These are phyloP conservation scores for Exophiala alcalophila DNA, from an alignment of 2,329 filamentous ascomycete genomes.

Conservation along the genomic window DNA sequence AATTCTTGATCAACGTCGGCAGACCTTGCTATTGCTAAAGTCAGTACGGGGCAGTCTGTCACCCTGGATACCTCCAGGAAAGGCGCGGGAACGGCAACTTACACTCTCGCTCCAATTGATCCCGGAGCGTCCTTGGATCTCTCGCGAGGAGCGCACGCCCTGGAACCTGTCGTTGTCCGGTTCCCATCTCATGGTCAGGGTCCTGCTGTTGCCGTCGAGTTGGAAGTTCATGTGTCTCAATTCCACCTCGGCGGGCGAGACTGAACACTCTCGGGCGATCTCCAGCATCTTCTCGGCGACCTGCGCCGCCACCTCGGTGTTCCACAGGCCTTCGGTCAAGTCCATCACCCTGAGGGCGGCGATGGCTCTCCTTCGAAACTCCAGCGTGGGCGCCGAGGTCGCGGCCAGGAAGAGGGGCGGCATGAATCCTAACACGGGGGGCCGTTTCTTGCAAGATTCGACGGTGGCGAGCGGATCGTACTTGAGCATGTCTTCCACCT, in stretches of 20 bases:
- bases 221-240: slow-evolving; percentile 8
- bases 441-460: slow-evolving; percentile 5
- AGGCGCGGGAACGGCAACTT: neutral
- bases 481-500: slow-evolving; percentile 20
- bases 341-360: slow-evolving; percentile 10
- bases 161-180: slow-evolving; percentile 4
- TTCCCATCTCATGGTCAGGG: slow-evolving; percentile 10
- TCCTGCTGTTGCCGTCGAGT: slow-evolving; percentile 1
- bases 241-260: slow-evolving; percentile 1
- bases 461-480: slow-evolving; percentile 5
- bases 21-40: slow-evolving; percentile 1
- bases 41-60: no score
- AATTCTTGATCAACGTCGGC: slow-evolving; percentile 5
- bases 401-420: slow-evolving; percentile 16
- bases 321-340: slow-evolving; percentile 18
- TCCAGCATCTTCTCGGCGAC: slow-evolving; percentile 19
- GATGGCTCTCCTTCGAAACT: slow-evolving; percentile 13
- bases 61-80: no score
- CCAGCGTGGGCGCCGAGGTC: slow-evolving; percentile 6
- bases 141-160: neutral
- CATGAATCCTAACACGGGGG: slow-evolving; percentile 14
- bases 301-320: slow-evolving; percentile 10
- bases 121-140: slow-evolving; percentile 5
- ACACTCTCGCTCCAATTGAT: slow-evolving; percentile 1
- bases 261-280: slow-evolving; percentile 5